Evolutionary conservation across 164 flowering plant genomes (phyloP), one percentile per base, ranked within the genome.

Genomic region (Houttuynia cordata): DNA sequence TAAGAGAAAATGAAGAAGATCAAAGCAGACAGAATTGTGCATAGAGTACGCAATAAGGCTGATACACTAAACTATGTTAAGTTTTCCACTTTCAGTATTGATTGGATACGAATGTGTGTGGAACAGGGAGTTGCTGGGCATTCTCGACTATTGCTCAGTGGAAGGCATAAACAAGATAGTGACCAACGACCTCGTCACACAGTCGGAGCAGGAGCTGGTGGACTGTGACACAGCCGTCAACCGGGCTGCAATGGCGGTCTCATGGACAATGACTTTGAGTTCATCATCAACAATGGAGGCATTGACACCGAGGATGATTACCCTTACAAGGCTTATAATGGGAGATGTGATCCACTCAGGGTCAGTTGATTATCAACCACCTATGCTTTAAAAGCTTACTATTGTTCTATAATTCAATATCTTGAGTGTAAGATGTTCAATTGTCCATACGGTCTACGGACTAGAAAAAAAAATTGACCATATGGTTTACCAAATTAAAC

Each of bases 131-230:
- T 22, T 62, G 58, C 40, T 62, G 65, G 65, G 64, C 64, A 17
- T 62, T 62, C 23, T 62, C 64, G 14, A 19, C 64, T 13, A 10
- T 62, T 4, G 57, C 56, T 10, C 64, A 3, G 64, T 62, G 24
- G 64, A 62, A 52, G 56, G 64, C 47, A 62, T 62, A 24, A 62
- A 51, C 57, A 51, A 62, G 65, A 55, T 63, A n/a, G 15, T 63
- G 21, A 56, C 37, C 10, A 22, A 19, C 23, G 23, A 56, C 10
- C 55, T 64, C 12, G 57, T 58, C 53, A 57, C 67, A 1, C 42
- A 57, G 19, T 64, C 61, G n/a, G 67, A 64, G 67, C 67, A 64
- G 22, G 61, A 64, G 45, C 23, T 64, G 49, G 64, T 62, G 57
- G 64, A 62, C 30, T 62, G 64, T 18, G 64, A 37, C 50, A 37